Base-by-base conservation (phyloP, 352 stramenopile genomes). In the Pythium plurisporium region DNA sequence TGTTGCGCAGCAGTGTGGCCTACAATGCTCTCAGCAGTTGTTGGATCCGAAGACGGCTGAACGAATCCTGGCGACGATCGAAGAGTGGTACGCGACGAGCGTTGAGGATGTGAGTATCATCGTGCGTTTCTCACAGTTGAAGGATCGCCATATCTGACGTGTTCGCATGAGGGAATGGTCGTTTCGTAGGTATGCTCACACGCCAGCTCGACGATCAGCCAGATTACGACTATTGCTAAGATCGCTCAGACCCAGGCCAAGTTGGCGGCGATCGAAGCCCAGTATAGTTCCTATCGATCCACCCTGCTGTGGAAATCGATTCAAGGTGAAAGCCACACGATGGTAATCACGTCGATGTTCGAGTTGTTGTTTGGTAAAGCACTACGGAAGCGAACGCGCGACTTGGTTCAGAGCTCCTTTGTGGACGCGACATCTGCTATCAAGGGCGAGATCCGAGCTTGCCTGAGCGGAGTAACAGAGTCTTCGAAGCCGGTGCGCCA, bases 331-430 rank as follows among this genome's bases (percentile, higher is more conserved):
- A 52, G 6, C 14, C 5, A 36, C 15, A 20, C 49, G 12, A 42
- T 48, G 12, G 49, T 69, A 10, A 25, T 15, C 15, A 40, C 57
- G 10, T 87, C 79, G 0, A 73, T 89, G 34, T 93, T 91, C 46
- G 57, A 76, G 20, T 36, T 80, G 34, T 34, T 93, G 7, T 91
- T 88, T 47, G 82, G 79, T 0, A 71, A 81, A 19, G 53, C 73
- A 12, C 86, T 93, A 37, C 69, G 80, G 25, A 79, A 76, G 49
- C 58, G 73, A 45, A 89, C 76, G 4, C 73, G 82, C 20, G 73
- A 87, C 57, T 67, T 93, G 48, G 79, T 93, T 15, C 82, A 91
- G 49, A 70, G 73, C 41, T 90, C 75, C 4, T 93, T 93, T 45
- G 67, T 86, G 19, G 72, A 89, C 60, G 82, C 80, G n/a, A 67